Conservation (phyloP, 495 filamentous ascomycete species). For the Hypoxylon crocopeplum region DNA sequence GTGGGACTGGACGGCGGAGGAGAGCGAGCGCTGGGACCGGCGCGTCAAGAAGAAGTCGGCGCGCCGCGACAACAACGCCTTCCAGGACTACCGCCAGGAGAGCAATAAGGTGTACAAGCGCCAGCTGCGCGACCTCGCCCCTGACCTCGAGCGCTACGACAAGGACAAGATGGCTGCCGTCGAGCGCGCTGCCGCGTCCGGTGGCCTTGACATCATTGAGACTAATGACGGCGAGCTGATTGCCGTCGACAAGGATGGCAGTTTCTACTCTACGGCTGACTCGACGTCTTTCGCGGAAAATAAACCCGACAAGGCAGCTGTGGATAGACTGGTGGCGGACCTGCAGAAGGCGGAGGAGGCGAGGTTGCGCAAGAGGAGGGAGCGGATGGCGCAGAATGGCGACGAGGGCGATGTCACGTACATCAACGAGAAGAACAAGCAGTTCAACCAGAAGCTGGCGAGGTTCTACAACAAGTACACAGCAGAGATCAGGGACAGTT, state of each 20-base stretch:
- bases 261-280: conserved; percentile 87
- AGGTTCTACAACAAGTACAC: conserved; percentile 99
- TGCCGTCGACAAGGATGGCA: conserved; percentile 87
- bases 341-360: conserved; percentile 87
- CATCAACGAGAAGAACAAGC: conserved; percentile 99
- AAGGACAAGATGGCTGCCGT: conserved; percentile 83
- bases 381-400: conserved; percentile 74
- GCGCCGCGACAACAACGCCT: conserved; percentile 84
- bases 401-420: conserved; percentile 91
- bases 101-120: conserved; percentile 92
- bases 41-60: conserved; percentile 84
- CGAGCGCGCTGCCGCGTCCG: conserved; percentile 78
- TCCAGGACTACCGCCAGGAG: conserved; percentile 87
- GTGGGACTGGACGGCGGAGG: conserved; percentile 98
- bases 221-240: conserved; percentile 93
- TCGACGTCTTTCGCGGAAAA: conserved; percentile 81
- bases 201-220: conserved; percentile 90
- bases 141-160: conserved; percentile 82
- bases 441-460: conserved; percentile 96
- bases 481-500: conserved; percentile 93
- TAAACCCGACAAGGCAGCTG: conserved; percentile 86
- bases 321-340: conserved; percentile 87
- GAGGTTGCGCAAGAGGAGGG: conserved; percentile 81
- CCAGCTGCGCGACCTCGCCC: conserved; percentile 75
- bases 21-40: conserved; percentile 92